These are phyloP conservation scores for Dunaliella primolecta DNA, from an alignment of 139 green algal species.

Conservation along the genomic window DNA sequence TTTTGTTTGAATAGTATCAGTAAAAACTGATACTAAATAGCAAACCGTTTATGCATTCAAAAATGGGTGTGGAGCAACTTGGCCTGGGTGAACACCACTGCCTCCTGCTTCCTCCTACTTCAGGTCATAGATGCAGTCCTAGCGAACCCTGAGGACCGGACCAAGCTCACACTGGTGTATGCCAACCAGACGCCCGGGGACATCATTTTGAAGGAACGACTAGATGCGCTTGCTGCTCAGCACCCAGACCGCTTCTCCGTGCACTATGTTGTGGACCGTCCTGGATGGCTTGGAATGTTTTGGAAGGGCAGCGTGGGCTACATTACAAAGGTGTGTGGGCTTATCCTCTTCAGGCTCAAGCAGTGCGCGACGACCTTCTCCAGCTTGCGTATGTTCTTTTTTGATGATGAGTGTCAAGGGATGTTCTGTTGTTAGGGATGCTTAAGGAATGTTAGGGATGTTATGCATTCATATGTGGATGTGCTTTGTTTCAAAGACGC, in stretches of 20 bases:
- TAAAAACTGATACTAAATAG: too few species aligned
- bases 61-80: too few species aligned
- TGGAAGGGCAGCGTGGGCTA: conserved; percentile 53
- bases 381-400: background rate
- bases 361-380: background rate
- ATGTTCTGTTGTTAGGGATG: background rate
- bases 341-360: background rate
- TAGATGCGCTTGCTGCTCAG: conserved; percentile 54
- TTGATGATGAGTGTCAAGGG: background rate
- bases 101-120: too few species aligned
- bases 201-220: conserved; percentile 65
- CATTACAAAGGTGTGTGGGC: conserved; percentile 24
- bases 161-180: conserved; percentile 55
- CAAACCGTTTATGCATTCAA: too few species aligned
- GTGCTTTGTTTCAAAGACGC: background rate
- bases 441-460: background rate
- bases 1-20: too few species aligned
- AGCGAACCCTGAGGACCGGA: conserved; percentile 57
- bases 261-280: conserved; percentile 53
- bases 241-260: conserved; percentile 11
- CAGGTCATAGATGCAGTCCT: conserved; percentile 67
- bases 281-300: conserved; percentile 36
- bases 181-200: conserved; percentile 60
- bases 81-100: too few species aligned
- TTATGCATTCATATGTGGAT: background rate